These are phyloP conservation scores for Hebeloma cylindrosporum DNA, from an alignment of 768 basidiomycete genomes.

Conservation along the genomic window DNA sequence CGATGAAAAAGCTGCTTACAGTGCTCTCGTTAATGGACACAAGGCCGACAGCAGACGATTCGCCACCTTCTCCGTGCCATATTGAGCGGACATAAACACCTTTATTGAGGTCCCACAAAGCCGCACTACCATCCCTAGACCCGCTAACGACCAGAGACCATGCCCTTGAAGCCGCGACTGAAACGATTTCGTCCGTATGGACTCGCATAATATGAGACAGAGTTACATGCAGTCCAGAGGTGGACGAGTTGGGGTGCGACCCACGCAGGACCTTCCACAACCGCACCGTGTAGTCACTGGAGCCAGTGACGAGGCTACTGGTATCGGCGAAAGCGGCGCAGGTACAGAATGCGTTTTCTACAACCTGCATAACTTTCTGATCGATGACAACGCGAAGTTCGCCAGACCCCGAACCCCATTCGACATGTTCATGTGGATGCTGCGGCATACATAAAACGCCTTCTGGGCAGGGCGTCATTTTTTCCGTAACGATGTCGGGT, in stretches of 20 bases:
- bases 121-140: conserved; percentile 82
- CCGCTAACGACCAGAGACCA: conserved; percentile 88
- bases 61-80: conserved; percentile 56
- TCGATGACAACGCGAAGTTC: conserved; percentile 66
- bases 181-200: conserved; percentile 67
- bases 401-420: conserved; percentile 58
- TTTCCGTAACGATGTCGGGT: conserved; percentile 56
- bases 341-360: conserved; percentile 70
- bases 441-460: conserved; percentile 58
- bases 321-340: conserved; percentile 80
- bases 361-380: conserved; percentile 69
- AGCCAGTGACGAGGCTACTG: conserved; percentile 75
- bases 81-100: conserved; percentile 80
- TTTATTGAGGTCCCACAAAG: conserved; percentile 87
- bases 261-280: conserved; percentile 68
- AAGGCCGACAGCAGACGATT: conserved; percentile 52
- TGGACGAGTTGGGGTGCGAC: conserved; percentile 20
- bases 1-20: conserved; percentile 42
- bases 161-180: conserved; percentile 68
- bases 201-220: conserved; percentile 79
- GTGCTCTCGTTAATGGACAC: conserved; percentile 86
- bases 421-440: conserved; percentile 65
- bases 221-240: conserved; percentile 24
- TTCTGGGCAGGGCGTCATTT: conserved; percentile 58
- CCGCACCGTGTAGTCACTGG: conserved; percentile 77